These are phyloP conservation scores for Dryas integrifolia DNA, from an alignment of 331 rosid species.

Conservation along the genomic window DNA sequence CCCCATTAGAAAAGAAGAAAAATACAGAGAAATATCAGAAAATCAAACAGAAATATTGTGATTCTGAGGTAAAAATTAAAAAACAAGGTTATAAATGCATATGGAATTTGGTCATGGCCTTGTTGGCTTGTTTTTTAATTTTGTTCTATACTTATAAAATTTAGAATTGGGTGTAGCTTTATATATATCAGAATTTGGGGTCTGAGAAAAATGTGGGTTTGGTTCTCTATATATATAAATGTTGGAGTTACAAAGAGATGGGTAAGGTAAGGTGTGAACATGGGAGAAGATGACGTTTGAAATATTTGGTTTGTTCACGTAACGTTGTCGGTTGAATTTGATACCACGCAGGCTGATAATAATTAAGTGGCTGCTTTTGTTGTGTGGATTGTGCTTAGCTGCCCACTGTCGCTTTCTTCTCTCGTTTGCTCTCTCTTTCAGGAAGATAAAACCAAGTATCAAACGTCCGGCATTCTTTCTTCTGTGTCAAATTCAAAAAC, in stretches of 20 bases:
- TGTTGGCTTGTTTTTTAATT: not conserved
- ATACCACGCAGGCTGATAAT: constrained; percentile 9
- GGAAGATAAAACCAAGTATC: too few species aligned
- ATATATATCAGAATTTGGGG: too few species aligned
- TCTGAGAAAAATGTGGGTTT: too few species aligned
- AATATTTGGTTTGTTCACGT: constrained; percentile 20
- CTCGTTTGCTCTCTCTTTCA: too few species aligned
- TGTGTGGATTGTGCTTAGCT: too few species aligned
- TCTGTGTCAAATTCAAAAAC: too few species aligned
- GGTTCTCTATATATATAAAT: too few species aligned
- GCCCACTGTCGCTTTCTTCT: too few species aligned
- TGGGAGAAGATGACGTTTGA: not conserved
- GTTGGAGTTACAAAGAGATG: not conserved
- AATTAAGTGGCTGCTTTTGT: not conserved
- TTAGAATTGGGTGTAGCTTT: too few species aligned
- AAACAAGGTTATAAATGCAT: not conserved
- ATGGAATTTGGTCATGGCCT: not conserved
- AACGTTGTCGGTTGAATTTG: not conserved
- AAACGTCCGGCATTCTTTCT: too few species aligned
- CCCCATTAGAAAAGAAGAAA: constrained; percentile 3
- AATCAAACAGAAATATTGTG: not conserved
- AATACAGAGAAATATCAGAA: not conserved
- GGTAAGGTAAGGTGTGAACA: not conserved
- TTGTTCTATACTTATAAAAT: not conserved
- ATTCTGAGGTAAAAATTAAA: not conserved